phyloP scores from a whole-genome alignment of 805 yeast genomes.

The Geotrichum ghanense region DNA sequence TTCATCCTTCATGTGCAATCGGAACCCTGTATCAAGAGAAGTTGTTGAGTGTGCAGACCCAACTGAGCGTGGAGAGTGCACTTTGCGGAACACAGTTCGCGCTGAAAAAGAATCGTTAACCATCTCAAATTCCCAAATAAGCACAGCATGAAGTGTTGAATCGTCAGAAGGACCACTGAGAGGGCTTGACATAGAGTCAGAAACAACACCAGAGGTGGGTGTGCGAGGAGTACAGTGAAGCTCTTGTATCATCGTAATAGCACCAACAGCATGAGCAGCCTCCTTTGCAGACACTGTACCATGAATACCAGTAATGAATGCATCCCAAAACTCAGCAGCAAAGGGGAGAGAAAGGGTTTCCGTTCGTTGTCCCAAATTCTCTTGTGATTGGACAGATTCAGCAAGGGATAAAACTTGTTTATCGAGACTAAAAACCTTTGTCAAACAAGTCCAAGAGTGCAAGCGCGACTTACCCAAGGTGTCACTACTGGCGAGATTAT shows the following conservation, averaged over 20 bases:
- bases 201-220: no score
- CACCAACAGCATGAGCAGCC: conserved; percentile 22
- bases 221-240: conserved; percentile 8
- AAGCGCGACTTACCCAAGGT: neutral
- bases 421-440: conserved; percentile 24
- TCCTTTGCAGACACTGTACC: conserved; percentile 10
- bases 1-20: neutral
- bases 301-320: conserved; percentile 24
- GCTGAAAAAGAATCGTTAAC: conserved; percentile 26
- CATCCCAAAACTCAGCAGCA: conserved; percentile 29
- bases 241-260: conserved; percentile 25
- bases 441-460: conserved; percentile 22
- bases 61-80: neutral
- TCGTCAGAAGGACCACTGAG: conserved; percentile 2
- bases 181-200: neutral
- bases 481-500: neutral
- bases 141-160: conserved; percentile 20
- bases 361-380: conserved; percentile 13
- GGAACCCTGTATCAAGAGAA: neutral
- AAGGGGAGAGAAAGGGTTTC: conserved; percentile 27
- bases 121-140: conserved; percentile 26
- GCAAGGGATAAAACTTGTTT: conserved; percentile 19
- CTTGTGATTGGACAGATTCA: conserved; percentile 18
- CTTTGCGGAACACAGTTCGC: conserved; percentile 24
- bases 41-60: neutral